Percentiles rank a stretch among this genome's conserved stretches.
These are phyloP conservation scores for Lichtheimia ramosa DNA, from an alignment of 371 early-diverging fungal species.

Conservation along the genomic window DNA sequence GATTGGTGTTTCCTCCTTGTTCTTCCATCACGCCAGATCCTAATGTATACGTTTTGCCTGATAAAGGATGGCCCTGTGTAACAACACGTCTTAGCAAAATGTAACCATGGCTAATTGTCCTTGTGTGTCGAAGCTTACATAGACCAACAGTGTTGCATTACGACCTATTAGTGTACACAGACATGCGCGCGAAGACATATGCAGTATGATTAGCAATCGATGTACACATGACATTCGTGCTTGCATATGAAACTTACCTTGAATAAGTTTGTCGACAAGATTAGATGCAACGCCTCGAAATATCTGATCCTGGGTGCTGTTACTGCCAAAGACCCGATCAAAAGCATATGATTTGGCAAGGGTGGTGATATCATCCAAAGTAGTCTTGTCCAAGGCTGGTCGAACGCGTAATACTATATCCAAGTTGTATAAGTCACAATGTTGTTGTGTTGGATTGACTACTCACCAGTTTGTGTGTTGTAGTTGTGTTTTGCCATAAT, in stretches of 20 bases:
- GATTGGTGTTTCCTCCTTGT: slow-evolving; percentile 44
- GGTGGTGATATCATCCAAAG: slow-evolving; percentile 6
- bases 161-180: slow-evolving; percentile 2
- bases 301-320: slow-evolving; percentile 64
- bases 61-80: slow-evolving; percentile 79
- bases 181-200: neutral
- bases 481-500: neutral
- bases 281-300: slow-evolving; percentile 61
- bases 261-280: slow-evolving; percentile 74
- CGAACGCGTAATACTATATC: slow-evolving; percentile 9
- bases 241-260: slow-evolving; percentile 50
- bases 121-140: slow-evolving; percentile 8
- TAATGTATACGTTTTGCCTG: slow-evolving; percentile 99
- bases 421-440: no score
- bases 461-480: no score
- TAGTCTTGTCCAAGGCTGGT: slow-evolving; percentile 6
- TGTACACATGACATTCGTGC: neutral
- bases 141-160: slow-evolving; percentile 9
- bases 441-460: no score
- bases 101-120: neutral
- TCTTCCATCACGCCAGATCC: slow-evolving; percentile 60
- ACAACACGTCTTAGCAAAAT: neutral
- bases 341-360: slow-evolving; percentile 60
- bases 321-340: slow-evolving; percentile 74
- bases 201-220: neutral